A percentile compares a stretch with the other conserved stretches of the same genome.
Conservation (phyloP, 352 stramenopile species). For the Phytophthora fragariae region DNA sequence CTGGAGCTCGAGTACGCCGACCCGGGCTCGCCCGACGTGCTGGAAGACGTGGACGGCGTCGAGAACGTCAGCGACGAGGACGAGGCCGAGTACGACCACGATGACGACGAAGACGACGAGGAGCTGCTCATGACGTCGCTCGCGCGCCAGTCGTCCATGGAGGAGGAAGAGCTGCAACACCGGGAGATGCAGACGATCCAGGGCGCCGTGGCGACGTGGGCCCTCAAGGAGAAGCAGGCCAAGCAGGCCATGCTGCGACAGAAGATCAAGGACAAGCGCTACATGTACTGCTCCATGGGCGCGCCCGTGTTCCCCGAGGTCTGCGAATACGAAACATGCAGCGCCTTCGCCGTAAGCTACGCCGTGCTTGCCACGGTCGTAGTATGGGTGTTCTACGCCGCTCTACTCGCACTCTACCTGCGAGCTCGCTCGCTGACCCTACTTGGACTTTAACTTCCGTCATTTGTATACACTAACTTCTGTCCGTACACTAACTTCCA, state of each 20-base stretch:
- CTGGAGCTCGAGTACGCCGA: constrained; percentile 41
- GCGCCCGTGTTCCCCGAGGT: constrained; percentile 38
- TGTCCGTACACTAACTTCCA: not conserved
- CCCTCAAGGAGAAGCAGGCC: constrained; percentile 54
- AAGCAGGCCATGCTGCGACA: constrained; percentile 46
- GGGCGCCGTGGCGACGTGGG: constrained; percentile 56
- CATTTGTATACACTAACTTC: not conserved
- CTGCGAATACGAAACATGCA: constrained; percentile 55
- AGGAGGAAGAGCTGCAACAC: constrained; percentile 61
- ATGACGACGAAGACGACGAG: constrained; percentile 46
- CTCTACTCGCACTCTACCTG: not conserved
- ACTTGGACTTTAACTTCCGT: not conserved
- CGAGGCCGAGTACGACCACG: constrained; percentile 31
- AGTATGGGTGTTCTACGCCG: constrained; percentile 44
- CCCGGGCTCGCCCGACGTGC: constrained; percentile 35
- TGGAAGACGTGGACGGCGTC: constrained; percentile 51
- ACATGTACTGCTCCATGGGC: constrained; percentile 34
- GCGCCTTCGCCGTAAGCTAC: constrained; percentile 55
- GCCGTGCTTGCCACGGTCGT: constrained; percentile 52
- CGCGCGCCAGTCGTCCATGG: constrained; percentile 50
- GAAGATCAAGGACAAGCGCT: constrained; percentile 37
- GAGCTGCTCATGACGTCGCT: constrained; percentile 51
- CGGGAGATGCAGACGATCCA: constrained; percentile 67
- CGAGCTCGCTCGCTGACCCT: not conserved
- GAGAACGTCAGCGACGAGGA: constrained; percentile 55